These are phyloP conservation scores for Pichia sp. DNA, from an alignment of 1,139 yeast genomes.

Conservation along the genomic window DNA sequence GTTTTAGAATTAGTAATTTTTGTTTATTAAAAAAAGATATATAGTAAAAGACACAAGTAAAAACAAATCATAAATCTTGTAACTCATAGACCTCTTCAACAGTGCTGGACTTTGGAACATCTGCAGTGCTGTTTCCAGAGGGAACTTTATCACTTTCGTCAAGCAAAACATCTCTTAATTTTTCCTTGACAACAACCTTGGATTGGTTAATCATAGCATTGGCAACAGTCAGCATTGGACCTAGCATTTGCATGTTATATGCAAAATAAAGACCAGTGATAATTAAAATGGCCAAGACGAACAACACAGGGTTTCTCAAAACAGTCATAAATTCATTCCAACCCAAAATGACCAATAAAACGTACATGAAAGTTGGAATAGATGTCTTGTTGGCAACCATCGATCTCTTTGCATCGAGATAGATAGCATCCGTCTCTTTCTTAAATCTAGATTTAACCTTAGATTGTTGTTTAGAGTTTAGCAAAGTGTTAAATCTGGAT, in stretches of 20 bases:
- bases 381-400: conserved; percentile 68
- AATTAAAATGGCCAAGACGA: conserved; percentile 54
- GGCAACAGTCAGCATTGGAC: conserved; percentile 65
- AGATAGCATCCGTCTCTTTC: conserved; percentile 76
- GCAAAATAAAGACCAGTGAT: conserved; percentile 67
- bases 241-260: conserved; percentile 69
- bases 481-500: conserved; percentile 54
- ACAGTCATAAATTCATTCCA: conserved; percentile 97
- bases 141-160: conserved; percentile 24
- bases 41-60: no score
- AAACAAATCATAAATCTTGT: conserved; percentile 4
- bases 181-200: conserved; percentile 54
- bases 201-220: conserved; percentile 60
- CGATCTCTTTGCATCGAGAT: conserved; percentile 81
- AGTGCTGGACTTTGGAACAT: not conserved
- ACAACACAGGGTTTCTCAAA: conserved; percentile 76
- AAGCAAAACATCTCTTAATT: conserved; percentile 48
- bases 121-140: not conserved
- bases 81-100: conserved; percentile 35
- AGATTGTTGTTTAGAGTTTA: conserved; percentile 57
- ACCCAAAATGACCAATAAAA: conserved; percentile 72
- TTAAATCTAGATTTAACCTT: conserved; percentile 61
- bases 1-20: no score
- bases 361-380: conserved; percentile 81
- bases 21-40: no score